These are phyloP conservation scores for Leptodontidium sp. DNA, from an alignment of 2,329 filamentous ascomycete genomes.

Conservation along the genomic window DNA sequence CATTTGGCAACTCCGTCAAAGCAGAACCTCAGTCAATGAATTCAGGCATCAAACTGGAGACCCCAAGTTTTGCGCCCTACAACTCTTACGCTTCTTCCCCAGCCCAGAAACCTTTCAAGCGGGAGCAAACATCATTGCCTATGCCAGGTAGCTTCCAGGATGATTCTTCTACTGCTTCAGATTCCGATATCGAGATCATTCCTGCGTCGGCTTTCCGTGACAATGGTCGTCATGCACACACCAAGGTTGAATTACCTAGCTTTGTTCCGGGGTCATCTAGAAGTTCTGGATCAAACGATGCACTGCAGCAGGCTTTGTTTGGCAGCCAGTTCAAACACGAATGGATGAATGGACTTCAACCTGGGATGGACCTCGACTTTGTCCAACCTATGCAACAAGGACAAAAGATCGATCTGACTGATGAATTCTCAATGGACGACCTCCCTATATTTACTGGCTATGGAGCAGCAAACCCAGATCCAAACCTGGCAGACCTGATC, in stretches of 20 bases:
- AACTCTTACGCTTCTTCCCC: background rate
- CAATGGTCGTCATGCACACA: conserved; percentile 37
- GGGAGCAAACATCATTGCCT: conserved; percentile 18
- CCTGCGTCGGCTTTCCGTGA: conserved; percentile 40
- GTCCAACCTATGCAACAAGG: conserved; percentile 2
- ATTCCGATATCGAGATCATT: conserved; percentile 47
- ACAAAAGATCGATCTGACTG: conserved; percentile 3
- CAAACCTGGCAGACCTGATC: conserved; percentile 46
- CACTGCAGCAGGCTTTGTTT: conserved; percentile 33
- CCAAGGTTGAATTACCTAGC: conserved; percentile 15
- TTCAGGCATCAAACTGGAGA: conserved; percentile 18
- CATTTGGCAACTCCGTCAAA: conserved; percentile 19
- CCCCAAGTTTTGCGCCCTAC: background rate
- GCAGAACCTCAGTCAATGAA: conserved; percentile 26
- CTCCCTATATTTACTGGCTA: background rate
- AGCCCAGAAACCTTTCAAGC: conserved; percentile 18
- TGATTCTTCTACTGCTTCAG: conserved; percentile 36
- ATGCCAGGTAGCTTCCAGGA: conserved; percentile 38
- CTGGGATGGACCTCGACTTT: conserved; percentile 2
- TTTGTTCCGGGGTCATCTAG: background rate
- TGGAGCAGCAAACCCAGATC: background rate
- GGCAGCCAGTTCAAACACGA: conserved; percentile 42
- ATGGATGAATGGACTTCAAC: conserved; percentile 30
- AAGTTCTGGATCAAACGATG: conserved; percentile 15
- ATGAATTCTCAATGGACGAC: background rate